phyloP scores from a whole-genome alignment of 495 filamentous ascomycete genomes.

The Penicillium argentinense region DNA sequence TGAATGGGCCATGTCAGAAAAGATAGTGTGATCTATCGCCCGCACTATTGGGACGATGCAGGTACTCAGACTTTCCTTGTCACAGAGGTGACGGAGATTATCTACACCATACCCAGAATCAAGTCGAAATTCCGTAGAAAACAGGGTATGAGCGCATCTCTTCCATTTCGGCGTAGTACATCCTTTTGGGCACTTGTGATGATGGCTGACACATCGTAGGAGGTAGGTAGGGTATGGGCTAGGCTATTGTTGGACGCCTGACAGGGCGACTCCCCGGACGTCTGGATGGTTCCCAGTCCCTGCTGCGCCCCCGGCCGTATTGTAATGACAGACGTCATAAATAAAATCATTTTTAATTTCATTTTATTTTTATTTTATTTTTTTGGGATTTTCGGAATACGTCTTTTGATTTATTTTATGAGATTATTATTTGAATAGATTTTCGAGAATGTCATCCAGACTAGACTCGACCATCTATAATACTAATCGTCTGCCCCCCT shows the following conservation, averaged over 20 bases:
- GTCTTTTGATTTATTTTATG: constrained; percentile 3
- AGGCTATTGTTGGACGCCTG: constrained; percentile 12
- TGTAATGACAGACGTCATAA: too few relatives aligned
- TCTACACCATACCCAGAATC: constrained; percentile 3
- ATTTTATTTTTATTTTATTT: constrained; percentile 10
- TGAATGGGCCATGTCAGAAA: too few relatives aligned
- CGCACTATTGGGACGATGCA: constrained; percentile 1
- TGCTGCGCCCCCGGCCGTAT: constrained; percentile 6
- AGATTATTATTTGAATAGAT: constrained; percentile 7
- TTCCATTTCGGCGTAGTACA: too few relatives aligned
- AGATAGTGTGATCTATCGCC: too few relatives aligned
- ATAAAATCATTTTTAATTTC: constrained; percentile 4
- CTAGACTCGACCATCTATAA: constrained; percentile 2
- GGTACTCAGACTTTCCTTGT: not conserved
- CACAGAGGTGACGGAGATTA: constrained; percentile 1
- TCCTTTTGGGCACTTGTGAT: too few relatives aligned
- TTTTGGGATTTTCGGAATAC: too few relatives aligned
- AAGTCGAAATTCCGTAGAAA: too few relatives aligned
- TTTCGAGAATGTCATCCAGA: not conserved
- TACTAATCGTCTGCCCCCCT: constrained; percentile 5
- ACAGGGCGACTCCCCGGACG: constrained; percentile 8
- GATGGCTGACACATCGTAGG: not conserved
- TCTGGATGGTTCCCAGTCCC: too few relatives aligned
- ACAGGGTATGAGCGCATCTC: too few relatives aligned
- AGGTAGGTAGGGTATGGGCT: not conserved